phyloP scores from a whole-genome alignment of 108 stramenopile species.

The Parietichytrium sp. region DNA sequence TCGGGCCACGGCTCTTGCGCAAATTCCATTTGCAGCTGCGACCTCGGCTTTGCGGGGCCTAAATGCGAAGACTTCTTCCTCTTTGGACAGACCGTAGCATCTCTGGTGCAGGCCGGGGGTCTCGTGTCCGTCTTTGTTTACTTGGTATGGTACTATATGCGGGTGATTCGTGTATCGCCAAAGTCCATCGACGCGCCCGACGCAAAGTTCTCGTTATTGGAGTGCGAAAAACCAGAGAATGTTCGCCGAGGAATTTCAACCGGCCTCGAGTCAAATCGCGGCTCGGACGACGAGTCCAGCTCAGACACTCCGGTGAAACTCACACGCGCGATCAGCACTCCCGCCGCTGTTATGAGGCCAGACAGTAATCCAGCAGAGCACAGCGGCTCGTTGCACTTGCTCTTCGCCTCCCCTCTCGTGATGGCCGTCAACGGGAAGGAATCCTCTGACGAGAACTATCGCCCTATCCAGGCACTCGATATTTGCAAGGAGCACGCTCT shows the following conservation, averaged over 20 bases:
- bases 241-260: not conserved
- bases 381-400: not conserved
- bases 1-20: not conserved
- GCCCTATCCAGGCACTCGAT: constrained; percentile 1
- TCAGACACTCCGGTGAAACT: not conserved
- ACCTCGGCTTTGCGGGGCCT: not conserved
- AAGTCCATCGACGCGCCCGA: too few relatives aligned
- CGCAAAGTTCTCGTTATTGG: not conserved
- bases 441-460: not conserved
- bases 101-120: not conserved
- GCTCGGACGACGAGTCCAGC: not conserved
- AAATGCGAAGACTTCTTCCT: not conserved
- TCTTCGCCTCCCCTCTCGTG: constrained; percentile 23
- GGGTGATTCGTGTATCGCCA: too few relatives aligned
- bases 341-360: too few relatives aligned
- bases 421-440: constrained; percentile 27
- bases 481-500: not conserved
- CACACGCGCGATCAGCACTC: not conserved
- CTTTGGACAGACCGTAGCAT: not conserved
- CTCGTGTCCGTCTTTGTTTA: not conserved
- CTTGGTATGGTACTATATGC: not conserved
- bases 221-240: not conserved
- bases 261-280: not conserved
- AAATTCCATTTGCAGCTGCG: not conserved
- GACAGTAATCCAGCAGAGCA: not conserved